Evolutionary conservation across 2,329 filamentous ascomycete species (phyloP).

Genomic region (Ceratocystiopsis minuta): DNA sequence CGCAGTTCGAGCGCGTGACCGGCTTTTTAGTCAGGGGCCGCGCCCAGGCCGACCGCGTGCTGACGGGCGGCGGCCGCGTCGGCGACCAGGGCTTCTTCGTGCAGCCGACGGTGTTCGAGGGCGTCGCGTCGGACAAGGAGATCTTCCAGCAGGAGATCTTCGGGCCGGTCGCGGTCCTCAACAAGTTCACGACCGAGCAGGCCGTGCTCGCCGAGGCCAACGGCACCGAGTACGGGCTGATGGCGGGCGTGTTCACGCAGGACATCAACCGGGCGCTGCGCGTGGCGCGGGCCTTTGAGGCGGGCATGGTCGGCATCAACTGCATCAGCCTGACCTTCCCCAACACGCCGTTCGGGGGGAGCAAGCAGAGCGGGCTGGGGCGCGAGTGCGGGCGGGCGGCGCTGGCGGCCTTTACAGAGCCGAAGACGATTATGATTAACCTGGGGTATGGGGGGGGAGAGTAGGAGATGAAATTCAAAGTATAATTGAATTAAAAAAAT

Average conservation of each 20-base stretch:
- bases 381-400: no score
- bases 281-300: conserved; percentile 33
- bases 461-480: no score
- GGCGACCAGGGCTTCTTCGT: conserved; percentile 34
- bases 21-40: conserved; percentile 10
- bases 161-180: conserved; percentile 34
- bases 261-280: conserved; percentile 18
- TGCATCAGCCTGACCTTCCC: no score
- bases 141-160: conserved; percentile 38
- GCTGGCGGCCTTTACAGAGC: no score
- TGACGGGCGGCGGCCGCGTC: conserved; percentile 32
- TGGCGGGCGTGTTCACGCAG: conserved; percentile 15
- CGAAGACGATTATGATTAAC: no score
- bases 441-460: no score
- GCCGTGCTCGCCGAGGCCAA: conserved; percentile 35
- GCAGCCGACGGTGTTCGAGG: conserved; percentile 26
- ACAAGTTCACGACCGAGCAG: conserved; percentile 35
- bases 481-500: no score
- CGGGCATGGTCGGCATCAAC: conserved; percentile 38
- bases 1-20: conserved; percentile 15
- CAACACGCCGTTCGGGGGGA: no score
- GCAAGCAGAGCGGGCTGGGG: no score
- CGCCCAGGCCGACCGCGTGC: conserved; percentile 10
- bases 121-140: conserved; percentile 21
- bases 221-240: conserved; percentile 21